phyloP scores from a whole-genome alignment of 805 yeast species.

The Pichia phayaonensis region DNA sequence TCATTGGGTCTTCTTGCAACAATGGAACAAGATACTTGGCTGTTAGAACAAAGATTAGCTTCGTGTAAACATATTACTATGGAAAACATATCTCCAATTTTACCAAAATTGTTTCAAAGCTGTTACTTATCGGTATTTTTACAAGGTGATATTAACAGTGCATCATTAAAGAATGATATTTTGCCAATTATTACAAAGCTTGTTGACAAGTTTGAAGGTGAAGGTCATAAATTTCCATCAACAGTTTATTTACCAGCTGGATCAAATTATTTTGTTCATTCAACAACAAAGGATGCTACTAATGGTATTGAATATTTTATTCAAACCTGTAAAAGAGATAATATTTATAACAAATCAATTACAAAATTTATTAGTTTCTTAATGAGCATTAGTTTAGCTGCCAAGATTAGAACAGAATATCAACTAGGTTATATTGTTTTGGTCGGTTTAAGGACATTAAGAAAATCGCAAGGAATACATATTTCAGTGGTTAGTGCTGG shows the following conservation, averaged over 20 bases:
- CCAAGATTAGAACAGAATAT: constrained; percentile 44
- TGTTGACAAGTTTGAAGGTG: constrained; percentile 11
- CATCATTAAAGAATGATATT: constrained; percentile 3
- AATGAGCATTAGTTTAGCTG: constrained; percentile 35
- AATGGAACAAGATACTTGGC: constrained; percentile 51
- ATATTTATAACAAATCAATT: constrained; percentile 29
- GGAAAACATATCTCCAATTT: constrained; percentile 27
- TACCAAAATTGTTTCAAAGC: constrained; percentile 21
- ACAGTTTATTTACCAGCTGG: constrained; percentile 34
- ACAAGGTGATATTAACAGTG: constrained; percentile 40
- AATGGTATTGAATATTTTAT: constrained; percentile 45
- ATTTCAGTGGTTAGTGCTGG: constrained; percentile 48
- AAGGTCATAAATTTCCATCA: constrained; percentile 23
- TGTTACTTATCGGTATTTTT: constrained; percentile 36
- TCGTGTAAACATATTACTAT: constrained; percentile 43
- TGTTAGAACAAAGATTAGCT: constrained; percentile 47
- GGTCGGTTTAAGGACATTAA: constrained; percentile 47
- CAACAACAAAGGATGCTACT: constrained; percentile 41
- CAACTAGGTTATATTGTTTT: constrained; percentile 57
- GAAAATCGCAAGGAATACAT: constrained; percentile 51
- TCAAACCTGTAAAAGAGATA: constrained; percentile 46
- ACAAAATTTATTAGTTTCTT: constrained; percentile 41
- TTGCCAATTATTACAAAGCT: constrained; percentile 11
- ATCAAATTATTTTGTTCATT: constrained; percentile 27
- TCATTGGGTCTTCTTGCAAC: constrained; percentile 42